Evolutionary conservation across 352 stramenopile genomes (phyloP).

Genomic region (Pythium diclinum): DNA sequence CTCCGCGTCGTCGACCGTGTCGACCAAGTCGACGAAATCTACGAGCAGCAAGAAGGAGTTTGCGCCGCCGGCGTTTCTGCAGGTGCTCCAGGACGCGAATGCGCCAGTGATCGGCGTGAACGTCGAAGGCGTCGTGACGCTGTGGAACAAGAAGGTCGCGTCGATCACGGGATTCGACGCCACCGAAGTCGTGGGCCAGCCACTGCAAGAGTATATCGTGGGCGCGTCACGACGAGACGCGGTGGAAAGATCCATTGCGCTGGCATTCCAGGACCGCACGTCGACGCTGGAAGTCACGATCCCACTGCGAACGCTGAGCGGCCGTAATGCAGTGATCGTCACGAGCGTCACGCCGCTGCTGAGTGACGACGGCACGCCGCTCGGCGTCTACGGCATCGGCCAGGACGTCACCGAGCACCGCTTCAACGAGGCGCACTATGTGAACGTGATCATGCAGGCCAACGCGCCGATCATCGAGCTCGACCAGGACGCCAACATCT

Average conservation of each 20-base stretch:
- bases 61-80: conserved; percentile 24
- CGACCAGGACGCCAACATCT: conserved; percentile 68
- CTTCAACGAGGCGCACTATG: conserved; percentile 60
- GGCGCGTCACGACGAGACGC: conserved; percentile 32
- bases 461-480: conserved; percentile 80
- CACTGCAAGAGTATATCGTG: conserved; percentile 43
- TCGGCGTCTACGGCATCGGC: conserved; percentile 58
- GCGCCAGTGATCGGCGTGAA: conserved; percentile 61
- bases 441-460: conserved; percentile 68
- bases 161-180: conserved; percentile 54
- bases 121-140: conserved; percentile 43
- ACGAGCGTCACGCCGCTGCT: conserved; percentile 55
- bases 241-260: conserved; percentile 28
- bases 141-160: conserved; percentile 64
- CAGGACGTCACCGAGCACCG: conserved; percentile 55
- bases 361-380: conserved; percentile 34
- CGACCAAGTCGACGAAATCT: conserved; percentile 13
- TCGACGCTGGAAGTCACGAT: conserved; percentile 31
- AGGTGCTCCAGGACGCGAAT: conserved; percentile 62
- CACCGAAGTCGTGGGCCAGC: conserved; percentile 36
- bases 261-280: conserved; percentile 36
- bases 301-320: conserved; percentile 41
- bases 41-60: conserved; percentile 15
- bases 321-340: conserved; percentile 43
- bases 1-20: conserved; percentile 19